These are phyloP conservation scores for Russula griseocarnosa DNA, from an alignment of 768 basidiomycete genomes.

Conservation along the genomic window DNA sequence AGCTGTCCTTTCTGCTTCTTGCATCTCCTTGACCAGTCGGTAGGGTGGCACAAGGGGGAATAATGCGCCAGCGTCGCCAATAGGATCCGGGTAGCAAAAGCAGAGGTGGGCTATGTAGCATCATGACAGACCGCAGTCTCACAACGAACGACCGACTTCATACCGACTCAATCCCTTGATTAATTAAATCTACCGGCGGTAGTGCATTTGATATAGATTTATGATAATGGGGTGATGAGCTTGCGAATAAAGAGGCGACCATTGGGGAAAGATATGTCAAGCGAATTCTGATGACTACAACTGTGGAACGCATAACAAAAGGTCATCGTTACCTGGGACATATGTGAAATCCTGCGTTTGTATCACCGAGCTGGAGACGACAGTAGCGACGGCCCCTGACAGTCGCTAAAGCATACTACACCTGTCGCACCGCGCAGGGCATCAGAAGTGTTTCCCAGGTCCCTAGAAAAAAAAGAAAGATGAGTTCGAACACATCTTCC, in stretches of 20 bases:
- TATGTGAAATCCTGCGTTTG: not conserved
- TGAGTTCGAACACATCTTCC: not conserved
- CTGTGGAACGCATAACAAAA: not conserved
- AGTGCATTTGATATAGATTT: no score
- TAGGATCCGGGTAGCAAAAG: not conserved
- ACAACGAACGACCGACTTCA: not conserved
- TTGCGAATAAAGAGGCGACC: not conserved
- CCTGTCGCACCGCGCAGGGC: not conserved
- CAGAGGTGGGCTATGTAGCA: not conserved
- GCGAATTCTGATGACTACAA: constrained; percentile 1
- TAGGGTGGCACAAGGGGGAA: not conserved
- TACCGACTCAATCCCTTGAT: not conserved
- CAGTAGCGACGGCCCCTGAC: constrained; percentile 21
- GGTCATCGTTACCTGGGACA: not conserved
- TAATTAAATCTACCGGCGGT: no score
- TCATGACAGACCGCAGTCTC: not conserved
- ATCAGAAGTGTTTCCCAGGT: constrained; percentile 3
- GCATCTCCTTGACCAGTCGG: no score
- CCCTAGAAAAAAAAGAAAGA: no score
- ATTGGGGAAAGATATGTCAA: not conserved
- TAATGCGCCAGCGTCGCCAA: not conserved
- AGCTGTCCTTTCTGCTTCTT: no score
- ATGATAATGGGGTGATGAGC: not conserved
- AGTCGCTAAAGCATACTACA: not conserved
- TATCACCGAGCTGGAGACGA: not conserved